phyloP scores from a whole-genome alignment of 2,329 filamentous ascomycete genomes.

The Beauveria sp. region DNA sequence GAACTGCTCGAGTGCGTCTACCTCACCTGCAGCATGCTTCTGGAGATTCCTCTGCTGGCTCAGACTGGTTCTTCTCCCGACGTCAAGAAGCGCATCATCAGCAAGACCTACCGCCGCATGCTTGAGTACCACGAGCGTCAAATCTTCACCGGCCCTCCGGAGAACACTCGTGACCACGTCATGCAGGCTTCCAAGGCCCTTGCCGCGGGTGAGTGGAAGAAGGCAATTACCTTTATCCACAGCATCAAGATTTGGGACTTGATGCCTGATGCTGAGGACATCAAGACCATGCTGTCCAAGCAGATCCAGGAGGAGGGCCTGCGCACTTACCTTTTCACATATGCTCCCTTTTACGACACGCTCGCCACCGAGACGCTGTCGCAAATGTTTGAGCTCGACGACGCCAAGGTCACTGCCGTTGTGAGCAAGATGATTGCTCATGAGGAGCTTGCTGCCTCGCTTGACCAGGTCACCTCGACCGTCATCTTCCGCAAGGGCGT shows the following conservation, averaged over 20 bases:
- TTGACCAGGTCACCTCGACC: constrained; percentile 94
- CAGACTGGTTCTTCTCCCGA: constrained; percentile 96
- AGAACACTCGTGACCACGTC: constrained; percentile 98
- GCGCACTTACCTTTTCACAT: constrained; percentile 97
- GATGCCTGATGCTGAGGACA: constrained; percentile 84
- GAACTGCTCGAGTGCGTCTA: constrained; percentile 98
- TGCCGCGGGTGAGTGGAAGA: constrained; percentile 97
- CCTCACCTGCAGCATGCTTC: constrained; percentile 96
- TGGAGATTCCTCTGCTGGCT: constrained; percentile 94
- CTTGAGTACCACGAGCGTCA: constrained; percentile 99
- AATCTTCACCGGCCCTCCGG: constrained; percentile 95
- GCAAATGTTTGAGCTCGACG: constrained; percentile 89
- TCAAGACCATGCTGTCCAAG: constrained; percentile 94
- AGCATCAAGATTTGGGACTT: constrained; percentile 99
- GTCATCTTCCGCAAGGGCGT: constrained; percentile 99
- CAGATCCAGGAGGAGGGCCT: constrained; percentile 99
- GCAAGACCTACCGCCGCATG: constrained; percentile 99
- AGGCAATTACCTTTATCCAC: constrained; percentile 86
- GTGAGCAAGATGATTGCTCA: constrained; percentile 99
- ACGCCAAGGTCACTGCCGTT: constrained; percentile 86
- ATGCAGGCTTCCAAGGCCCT: constrained; percentile 98
- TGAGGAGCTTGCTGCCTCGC: constrained; percentile 90
- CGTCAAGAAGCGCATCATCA: constrained; percentile 94
- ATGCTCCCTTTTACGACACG: constrained; percentile 98
- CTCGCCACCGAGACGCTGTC: constrained; percentile 79